Evolutionary conservation across 148 eudicot species (phyloP).

Genomic region (Heliosperma pusillum): DNA sequence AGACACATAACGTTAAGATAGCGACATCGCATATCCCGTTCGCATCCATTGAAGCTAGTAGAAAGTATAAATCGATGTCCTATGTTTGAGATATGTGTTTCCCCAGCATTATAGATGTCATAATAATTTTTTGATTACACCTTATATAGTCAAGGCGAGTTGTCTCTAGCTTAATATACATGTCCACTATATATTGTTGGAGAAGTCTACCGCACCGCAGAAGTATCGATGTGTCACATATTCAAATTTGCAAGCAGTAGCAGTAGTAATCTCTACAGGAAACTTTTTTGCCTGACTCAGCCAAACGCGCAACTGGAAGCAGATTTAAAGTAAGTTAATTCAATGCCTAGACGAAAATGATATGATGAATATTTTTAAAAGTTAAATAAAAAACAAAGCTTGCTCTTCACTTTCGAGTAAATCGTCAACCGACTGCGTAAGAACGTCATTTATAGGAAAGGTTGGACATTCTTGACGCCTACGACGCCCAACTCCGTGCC

Average conservation of each 20-base stretch:
- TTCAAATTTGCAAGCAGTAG: neutral
- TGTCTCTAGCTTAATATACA: slow-evolving; percentile 9
- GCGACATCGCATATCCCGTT: neutral
- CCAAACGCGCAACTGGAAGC: too few species aligned
- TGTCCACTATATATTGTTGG: neutral
- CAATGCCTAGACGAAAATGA: too few species aligned
- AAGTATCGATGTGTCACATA: neutral
- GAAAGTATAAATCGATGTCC: neutral
- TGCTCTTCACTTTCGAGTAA: too few species aligned
- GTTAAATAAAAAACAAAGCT: too few species aligned
- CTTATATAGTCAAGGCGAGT: neutral
- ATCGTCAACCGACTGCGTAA: too few species aligned
- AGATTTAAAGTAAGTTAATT: too few species aligned
- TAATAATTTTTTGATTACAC: neutral
- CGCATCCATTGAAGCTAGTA: neutral
- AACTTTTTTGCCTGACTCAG: too few species aligned
- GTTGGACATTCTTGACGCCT: too few species aligned
- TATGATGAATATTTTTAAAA: too few species aligned
- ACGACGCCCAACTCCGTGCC: too few species aligned
- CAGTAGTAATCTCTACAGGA: slow-evolving; percentile 8
- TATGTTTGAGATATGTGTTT: neutral
- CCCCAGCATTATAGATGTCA: neutral
- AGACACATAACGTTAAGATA: slow-evolving; percentile 14
- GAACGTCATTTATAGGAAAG: too few species aligned
- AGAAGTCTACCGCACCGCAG: neutral